A percentile compares a stretch with the other conserved stretches of the same genome.
phyloP scores from a whole-genome alignment of 352 stramenopile species.

The Elongisporangium senticosum region DNA sequence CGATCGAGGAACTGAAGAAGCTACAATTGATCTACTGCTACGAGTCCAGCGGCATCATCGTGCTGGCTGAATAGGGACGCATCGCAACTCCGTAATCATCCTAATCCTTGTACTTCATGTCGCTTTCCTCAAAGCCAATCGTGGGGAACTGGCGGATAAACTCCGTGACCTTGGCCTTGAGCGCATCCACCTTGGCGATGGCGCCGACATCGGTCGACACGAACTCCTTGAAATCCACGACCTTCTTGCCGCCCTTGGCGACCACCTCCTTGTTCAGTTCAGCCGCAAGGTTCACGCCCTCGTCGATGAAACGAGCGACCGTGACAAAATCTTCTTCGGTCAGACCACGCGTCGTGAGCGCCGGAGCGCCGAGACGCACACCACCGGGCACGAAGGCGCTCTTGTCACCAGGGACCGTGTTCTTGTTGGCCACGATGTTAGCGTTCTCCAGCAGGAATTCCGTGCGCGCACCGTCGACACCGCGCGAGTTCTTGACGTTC shows the following conservation, averaged over 20 bases:
- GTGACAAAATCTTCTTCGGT: conserved; percentile 94
- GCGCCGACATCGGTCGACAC: conserved; percentile 52
- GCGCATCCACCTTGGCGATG: conserved; percentile 53
- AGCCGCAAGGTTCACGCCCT: conserved; percentile 90
- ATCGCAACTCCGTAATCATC: too few species aligned
- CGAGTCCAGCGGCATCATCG: conserved; percentile 70
- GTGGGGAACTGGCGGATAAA: conserved; percentile 96
- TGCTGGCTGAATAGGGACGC: conserved; percentile 41
- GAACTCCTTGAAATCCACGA: conserved; percentile 85
- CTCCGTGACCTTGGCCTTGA: conserved; percentile 87
- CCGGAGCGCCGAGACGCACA: conserved; percentile 95
- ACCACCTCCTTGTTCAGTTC: conserved; percentile 87
- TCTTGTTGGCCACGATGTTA: conserved; percentile 99
- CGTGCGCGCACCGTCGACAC: conserved; percentile 93
- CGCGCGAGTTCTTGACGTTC: conserved; percentile 93
- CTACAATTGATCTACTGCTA: conserved; percentile 79
- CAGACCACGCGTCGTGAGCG: conserved; percentile 94
- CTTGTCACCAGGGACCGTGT: conserved; percentile 97
- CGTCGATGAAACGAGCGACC: conserved; percentile 95
- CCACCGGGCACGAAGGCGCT: conserved; percentile 95
- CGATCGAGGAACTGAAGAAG: conserved; percentile 76
- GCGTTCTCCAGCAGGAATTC: conserved; percentile 95
- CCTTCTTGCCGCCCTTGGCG: conserved; percentile 94
- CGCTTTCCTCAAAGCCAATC: conserved; percentile 93
- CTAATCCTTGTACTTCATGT: conserved; percentile 89